phyloP scores from a whole-genome alignment of 2,329 filamentous ascomycete genomes.

The Xylaria sp. region DNA sequence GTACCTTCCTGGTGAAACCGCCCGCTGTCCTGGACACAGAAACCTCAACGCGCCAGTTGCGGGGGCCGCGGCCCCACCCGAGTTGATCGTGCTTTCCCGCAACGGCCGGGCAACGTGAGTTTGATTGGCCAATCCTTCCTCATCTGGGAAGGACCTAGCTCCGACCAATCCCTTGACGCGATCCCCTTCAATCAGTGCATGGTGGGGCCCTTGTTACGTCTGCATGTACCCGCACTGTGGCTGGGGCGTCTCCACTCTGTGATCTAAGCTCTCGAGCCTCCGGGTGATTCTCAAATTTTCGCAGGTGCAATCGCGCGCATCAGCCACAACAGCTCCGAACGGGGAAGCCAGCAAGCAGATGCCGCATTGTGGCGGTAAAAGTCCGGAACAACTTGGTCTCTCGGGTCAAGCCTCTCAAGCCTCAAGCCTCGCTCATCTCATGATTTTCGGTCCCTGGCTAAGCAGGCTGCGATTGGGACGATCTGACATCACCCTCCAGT shows the following conservation, averaged over 20 bases:
- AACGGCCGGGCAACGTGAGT: slow-evolving; percentile 51
- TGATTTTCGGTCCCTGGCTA: slow-evolving; percentile 20
- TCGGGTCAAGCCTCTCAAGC: background rate
- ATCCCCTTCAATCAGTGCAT: slow-evolving; percentile 12
- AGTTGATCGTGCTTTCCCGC: slow-evolving; percentile 32
- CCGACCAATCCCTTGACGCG: slow-evolving; percentile 30
- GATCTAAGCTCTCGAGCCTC: background rate
- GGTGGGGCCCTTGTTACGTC: background rate
- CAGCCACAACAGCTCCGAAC: slow-evolving; percentile 7
- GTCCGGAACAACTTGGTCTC: background rate
- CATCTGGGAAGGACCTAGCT: slow-evolving; percentile 7
- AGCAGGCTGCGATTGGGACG: slow-evolving; percentile 9
- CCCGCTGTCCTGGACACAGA: background rate
- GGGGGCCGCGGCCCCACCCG: slow-evolving; percentile 17
- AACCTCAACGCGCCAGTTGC: background rate
- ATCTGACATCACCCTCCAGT: slow-evolving; percentile 1
- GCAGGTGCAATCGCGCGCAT: background rate
- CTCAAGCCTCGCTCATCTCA: slow-evolving; percentile 27
- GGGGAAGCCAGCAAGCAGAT: background rate
- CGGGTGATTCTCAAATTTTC: no score
- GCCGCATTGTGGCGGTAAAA: background rate
- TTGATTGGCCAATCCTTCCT: slow-evolving; percentile 38
- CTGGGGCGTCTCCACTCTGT: background rate
- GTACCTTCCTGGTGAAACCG: background rate
- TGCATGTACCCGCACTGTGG: background rate